A percentile compares a stretch with the other conserved stretches of the same genome.
Evolutionary conservation across 208 protist genomes (phyloP).

Genomic region (Leishmania martiniquensis): DNA sequence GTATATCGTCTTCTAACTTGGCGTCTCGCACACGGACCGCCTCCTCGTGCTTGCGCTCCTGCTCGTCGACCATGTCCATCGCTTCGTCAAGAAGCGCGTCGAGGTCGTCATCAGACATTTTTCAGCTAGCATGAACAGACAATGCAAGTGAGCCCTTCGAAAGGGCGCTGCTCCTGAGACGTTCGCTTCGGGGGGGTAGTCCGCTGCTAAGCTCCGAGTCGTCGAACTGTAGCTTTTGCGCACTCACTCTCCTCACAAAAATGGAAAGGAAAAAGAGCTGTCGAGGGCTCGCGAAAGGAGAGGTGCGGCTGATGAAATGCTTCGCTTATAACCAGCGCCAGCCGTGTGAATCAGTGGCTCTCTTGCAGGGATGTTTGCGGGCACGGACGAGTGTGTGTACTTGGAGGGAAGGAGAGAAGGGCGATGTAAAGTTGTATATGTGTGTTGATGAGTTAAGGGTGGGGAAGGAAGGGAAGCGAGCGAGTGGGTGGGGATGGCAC

Average conservation of each 20-base stretch:
- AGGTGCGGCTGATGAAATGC: not conserved
- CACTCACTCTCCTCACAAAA: not conserved
- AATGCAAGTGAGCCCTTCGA: not conserved
- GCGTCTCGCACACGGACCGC: slow-evolving; percentile 51
- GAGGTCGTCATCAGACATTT: slow-evolving; percentile 68
- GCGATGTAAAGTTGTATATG: no score
- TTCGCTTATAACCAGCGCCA: not conserved
- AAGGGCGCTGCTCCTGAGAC: not conserved
- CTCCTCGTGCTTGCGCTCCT: slow-evolving; percentile 74
- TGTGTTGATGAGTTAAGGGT: not conserved
- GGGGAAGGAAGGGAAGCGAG: not conserved
- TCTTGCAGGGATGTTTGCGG: not conserved
- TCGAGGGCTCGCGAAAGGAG: not conserved
- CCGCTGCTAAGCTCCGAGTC: not conserved
- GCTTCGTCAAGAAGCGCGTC: slow-evolving; percentile 84
- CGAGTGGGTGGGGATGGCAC: not conserved
- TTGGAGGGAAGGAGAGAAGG: no score
- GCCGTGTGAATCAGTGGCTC: not conserved
- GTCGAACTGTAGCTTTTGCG: no score
- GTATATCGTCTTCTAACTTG: slow-evolving; percentile 51
- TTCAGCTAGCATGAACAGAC: not conserved
- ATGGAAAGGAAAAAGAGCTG: not conserved
- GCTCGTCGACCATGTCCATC: slow-evolving; percentile 77
- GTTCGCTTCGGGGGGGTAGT: not conserved
- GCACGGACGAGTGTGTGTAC: not conserved